Conservation (phyloP, 192 early-diverging fungal species). For the Backusella macrospora region DNA sequence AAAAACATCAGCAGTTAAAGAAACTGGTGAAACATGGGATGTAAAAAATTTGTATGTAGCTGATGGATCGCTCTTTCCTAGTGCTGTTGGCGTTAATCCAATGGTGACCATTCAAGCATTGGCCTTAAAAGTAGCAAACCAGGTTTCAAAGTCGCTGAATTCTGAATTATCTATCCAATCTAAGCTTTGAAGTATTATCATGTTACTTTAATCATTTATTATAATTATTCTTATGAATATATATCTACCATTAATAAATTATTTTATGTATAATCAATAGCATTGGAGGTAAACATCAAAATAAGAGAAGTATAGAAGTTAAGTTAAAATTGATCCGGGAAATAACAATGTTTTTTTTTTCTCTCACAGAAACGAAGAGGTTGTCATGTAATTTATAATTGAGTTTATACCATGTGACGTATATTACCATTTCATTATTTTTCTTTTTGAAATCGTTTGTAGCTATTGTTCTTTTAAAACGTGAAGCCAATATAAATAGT, state of each 20-base stretch:
- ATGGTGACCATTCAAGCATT: conserved; percentile 47
- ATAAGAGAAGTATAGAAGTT: no score
- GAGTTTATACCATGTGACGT: no score
- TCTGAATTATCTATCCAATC: not conserved
- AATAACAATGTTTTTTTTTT: not conserved
- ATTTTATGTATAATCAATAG: no score
- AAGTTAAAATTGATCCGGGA: no score
- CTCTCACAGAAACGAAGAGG: no score
- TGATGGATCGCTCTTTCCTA: conserved; percentile 69
- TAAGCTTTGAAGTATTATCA: not conserved
- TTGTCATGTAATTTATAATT: no score
- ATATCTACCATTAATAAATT: no score
- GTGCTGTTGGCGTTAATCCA: conserved; percentile 71
- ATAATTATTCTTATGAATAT: no score
- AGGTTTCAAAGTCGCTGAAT: not conserved
- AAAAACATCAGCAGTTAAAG: conserved; percentile 55
- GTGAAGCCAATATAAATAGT: no score
- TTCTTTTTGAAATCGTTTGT: not conserved
- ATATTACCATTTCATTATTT: not conserved
- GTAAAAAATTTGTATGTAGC: conserved; percentile 67
- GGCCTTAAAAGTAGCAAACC: conserved; percentile 35
- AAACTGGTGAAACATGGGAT: conserved; percentile 69
- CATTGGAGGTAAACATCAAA: no score
- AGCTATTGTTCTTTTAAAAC: not conserved
- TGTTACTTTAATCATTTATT: no score